A percentile compares a stretch with the other conserved stretches of the same genome.
These are phyloP conservation scores for Sphaerostilbella broomeana DNA, from an alignment of 2,329 filamentous ascomycete species.

Conservation along the genomic window DNA sequence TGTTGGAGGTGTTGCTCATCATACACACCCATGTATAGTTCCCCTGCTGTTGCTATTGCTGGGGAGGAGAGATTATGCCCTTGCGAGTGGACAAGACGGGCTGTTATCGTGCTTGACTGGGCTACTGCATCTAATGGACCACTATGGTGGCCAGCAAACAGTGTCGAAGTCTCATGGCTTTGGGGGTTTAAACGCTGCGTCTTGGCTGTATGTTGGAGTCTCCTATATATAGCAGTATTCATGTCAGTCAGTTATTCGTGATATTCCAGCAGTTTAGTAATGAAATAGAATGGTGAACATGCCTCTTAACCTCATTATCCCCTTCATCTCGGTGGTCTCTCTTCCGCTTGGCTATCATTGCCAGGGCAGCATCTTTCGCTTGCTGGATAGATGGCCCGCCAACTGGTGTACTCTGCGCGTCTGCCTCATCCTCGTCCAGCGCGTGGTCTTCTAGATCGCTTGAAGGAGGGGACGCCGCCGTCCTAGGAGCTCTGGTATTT, in stretches of 20 bases:
- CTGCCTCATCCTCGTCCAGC: background rate
- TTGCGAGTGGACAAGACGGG: background rate
- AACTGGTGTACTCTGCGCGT: background rate
- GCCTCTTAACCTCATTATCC: background rate
- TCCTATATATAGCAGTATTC: background rate
- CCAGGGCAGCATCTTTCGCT: background rate
- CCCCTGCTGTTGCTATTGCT: background rate
- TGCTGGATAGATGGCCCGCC: background rate
- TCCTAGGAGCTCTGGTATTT: conserved; percentile 11
- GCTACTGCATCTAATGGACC: too few species aligned
- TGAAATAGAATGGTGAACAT: too few species aligned
- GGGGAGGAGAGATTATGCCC: background rate
- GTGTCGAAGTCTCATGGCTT: background rate
- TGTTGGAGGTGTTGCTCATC: background rate
- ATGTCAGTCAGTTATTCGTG: too few species aligned
- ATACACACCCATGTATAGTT: background rate
- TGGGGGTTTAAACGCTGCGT: conserved; percentile 1
- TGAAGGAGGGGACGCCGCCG: conserved; percentile 1
- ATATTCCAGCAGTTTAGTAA: too few species aligned
- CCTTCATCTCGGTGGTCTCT: conserved; percentile 1
- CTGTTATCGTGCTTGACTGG: background rate
- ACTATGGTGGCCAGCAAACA: too few species aligned
- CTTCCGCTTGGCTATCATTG: conserved; percentile 6
- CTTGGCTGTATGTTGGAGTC: conserved; percentile 1
- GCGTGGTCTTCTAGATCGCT: background rate